A percentile compares a stretch with the other conserved stretches of the same genome.
These are phyloP conservation scores for Ceratobasidium sp. DNA, from an alignment of 1,284 basidiomycete species.

Conservation along the genomic window DNA sequence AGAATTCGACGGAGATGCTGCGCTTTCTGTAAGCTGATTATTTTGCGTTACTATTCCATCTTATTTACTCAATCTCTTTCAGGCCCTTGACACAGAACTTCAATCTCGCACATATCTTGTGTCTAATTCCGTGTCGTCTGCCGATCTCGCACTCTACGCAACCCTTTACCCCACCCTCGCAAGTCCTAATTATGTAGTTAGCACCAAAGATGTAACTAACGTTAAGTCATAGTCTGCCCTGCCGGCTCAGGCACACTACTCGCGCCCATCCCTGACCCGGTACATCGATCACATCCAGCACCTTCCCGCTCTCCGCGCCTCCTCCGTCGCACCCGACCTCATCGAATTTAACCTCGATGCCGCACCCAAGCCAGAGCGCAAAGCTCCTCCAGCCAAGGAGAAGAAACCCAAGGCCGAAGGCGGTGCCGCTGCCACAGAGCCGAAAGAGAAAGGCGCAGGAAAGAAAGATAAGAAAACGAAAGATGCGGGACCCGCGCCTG, in stretches of 20 bases:
- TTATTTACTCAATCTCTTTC: background rate
- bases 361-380: conserved; percentile 80
- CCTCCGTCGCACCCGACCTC: conserved; percentile 64
- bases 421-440: conserved; percentile 54
- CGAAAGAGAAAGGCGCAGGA: conserved; percentile 60
- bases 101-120: conserved; percentile 63
- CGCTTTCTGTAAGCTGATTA: conserved; percentile 22
- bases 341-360: conserved; percentile 71
- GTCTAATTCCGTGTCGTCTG: conserved; percentile 59
- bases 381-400: conserved; percentile 74
- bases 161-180: conserved; percentile 75
- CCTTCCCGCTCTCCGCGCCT: conserved; percentile 70
- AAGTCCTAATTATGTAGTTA: conserved; percentile 55
- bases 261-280: conserved; percentile 84
- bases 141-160: conserved; percentile 63
- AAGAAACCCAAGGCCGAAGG: conserved; percentile 80
- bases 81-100: conserved; percentile 62
- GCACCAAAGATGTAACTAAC: background rate
- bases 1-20: conserved; percentile 41
- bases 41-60: background rate
- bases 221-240: conserved; percentile 69
- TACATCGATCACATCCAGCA: conserved; percentile 95
- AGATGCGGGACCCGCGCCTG: conserved; percentile 55
- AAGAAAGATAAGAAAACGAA: conserved; percentile 68
- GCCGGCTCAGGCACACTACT: conserved; percentile 75